A percentile compares a stretch with the other conserved stretches of the same genome.
Evolutionary conservation across 768 basidiomycete genomes (phyloP).

Genomic region (Tulasnella sp.): DNA sequence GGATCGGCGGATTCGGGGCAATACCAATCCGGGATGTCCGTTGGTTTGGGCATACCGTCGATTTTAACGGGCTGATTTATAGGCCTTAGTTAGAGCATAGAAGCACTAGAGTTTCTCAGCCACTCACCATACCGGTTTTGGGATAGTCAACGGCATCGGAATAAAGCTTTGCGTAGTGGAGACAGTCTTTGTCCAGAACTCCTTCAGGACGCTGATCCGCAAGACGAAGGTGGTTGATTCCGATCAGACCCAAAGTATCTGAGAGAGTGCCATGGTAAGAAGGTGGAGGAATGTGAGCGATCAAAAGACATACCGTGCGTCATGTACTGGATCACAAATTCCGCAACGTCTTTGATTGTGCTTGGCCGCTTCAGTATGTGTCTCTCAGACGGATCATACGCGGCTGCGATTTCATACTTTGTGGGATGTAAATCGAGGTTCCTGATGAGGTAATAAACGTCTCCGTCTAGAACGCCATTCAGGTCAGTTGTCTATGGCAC

Average conservation of each 20-base stretch:
- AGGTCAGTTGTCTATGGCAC: background rate
- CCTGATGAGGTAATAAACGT: constrained; percentile 11
- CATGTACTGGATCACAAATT: constrained; percentile 26
- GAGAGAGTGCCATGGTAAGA: background rate
- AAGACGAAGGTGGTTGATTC: constrained; percentile 22
- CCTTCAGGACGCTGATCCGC: constrained; percentile 25
- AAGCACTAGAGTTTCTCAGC: background rate
- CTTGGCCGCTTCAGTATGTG: constrained; percentile 10
- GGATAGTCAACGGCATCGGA: constrained; percentile 23
- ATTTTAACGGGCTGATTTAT: background rate
- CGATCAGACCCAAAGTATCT: constrained; percentile 24
- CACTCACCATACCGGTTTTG: constrained; percentile 20
- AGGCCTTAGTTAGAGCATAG: background rate
- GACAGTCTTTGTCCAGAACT: constrained; percentile 22
- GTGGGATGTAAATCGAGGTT: background rate
- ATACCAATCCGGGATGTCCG: constrained; percentile 15
- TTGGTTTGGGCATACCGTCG: constrained; percentile 8
- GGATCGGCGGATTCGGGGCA: background rate
- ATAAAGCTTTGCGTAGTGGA: constrained; percentile 24
- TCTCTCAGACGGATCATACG: background rate
- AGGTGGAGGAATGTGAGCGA: background rate
- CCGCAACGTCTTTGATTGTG: constrained; percentile 23
- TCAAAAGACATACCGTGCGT: constrained; percentile 9
- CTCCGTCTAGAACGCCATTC: constrained; percentile 16
- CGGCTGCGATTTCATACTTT: constrained; percentile 5